Percentiles rank a stretch among this genome's conserved stretches.
Conservation (phyloP, 345 rosid genomes). For the Citropsis articulata region DNA sequence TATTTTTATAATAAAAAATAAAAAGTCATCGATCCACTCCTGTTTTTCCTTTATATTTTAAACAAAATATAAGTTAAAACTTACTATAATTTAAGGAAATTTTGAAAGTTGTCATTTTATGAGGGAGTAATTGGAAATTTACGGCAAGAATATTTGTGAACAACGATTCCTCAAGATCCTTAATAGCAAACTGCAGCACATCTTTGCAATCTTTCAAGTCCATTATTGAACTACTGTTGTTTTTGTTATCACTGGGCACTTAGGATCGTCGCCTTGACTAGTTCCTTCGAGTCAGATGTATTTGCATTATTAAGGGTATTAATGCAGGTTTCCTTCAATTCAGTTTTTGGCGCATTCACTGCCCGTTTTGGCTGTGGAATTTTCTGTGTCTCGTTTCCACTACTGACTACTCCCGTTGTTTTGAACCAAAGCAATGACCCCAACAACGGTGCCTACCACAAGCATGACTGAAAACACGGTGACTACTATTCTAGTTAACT, state of each 20-base stretch:
- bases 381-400: background rate
- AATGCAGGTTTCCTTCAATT: conserved; percentile 47
- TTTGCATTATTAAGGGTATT: conserved; percentile 39
- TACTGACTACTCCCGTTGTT: background rate
- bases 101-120: no score
- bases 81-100: no score
- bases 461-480: conserved; percentile 44
- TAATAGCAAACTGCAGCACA: conserved; percentile 26
- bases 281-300: conserved; percentile 42
- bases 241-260: conserved; percentile 14
- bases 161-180: conserved; percentile 29
- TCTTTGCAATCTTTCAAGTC: conserved; percentile 45
- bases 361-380: conserved; percentile 37
- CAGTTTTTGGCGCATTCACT: conserved; percentile 27
- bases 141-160: background rate
- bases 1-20: no score
- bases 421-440: conserved; percentile 28
- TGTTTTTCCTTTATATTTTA: no score
- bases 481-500: conserved; percentile 26
- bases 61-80: no score
- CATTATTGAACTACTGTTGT: background rate
- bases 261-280: conserved; percentile 35
- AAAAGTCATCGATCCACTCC: no score
- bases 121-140: no score
- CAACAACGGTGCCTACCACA: conserved; percentile 40